These are phyloP conservation scores for Chrysopogon serrulatus DNA, from an alignment of 176 grass and related monocot species.

Conservation along the genomic window DNA sequence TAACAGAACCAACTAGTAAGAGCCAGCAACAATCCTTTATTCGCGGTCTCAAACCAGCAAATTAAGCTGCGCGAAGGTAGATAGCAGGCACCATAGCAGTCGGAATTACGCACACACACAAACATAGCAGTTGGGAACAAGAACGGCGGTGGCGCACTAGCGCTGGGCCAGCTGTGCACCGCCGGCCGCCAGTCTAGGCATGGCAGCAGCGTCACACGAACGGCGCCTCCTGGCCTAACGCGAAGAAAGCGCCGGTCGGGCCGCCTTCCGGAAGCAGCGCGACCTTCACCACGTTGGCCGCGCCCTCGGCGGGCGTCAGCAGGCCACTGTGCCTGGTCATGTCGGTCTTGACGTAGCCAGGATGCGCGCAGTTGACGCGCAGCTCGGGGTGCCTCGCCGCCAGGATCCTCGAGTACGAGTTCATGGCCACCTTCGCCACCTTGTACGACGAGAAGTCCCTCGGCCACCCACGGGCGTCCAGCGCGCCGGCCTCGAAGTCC, in stretches of 20 bases:
- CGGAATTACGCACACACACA: no score
- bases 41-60: background rate
- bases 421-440: slow-evolving; percentile 39
- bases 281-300: slow-evolving; percentile 24
- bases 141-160: background rate
- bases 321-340: slow-evolving; percentile 23
- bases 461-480: slow-evolving; percentile 39
- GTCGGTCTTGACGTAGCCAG: slow-evolving; percentile 55
- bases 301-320: slow-evolving; percentile 44
- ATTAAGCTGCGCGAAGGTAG: background rate
- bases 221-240: background rate
- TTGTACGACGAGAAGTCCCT: slow-evolving; percentile 27
- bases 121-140: no score
- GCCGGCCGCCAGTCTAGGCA: no score
- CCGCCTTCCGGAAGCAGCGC: slow-evolving; percentile 30
- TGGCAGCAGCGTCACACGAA: background rate
- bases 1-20: no score
- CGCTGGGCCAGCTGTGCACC: no score
- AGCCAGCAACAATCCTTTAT: no score
- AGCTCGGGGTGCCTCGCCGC: slow-evolving; percentile 32
- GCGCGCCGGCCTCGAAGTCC: slow-evolving; percentile 27
- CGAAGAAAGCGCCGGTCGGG: slow-evolving; percentile 28
- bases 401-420: slow-evolving; percentile 47
- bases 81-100: background rate
- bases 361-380: slow-evolving; percentile 45